These are phyloP conservation scores for Spatholobus suberectus DNA, from an alignment of 306 rosid species.

Conservation along the genomic window DNA sequence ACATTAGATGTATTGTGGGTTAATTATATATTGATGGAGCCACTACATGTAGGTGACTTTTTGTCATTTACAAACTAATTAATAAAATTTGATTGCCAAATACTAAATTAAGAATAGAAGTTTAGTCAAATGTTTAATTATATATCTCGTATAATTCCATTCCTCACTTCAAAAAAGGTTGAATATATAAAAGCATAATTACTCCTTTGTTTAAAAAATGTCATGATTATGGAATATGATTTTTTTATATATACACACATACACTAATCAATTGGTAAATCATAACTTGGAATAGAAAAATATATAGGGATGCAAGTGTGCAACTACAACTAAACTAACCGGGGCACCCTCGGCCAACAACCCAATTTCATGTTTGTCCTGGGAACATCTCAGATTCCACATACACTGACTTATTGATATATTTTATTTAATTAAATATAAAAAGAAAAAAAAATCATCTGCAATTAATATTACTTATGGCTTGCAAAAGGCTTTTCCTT, in stretches of 20 bases:
- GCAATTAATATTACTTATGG: conserved; percentile 19
- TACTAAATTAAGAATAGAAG: not conserved
- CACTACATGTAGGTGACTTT: not conserved
- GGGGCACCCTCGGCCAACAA: conserved; percentile 40
- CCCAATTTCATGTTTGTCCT: conserved; percentile 45
- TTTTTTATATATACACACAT: not conserved
- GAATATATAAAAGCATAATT: conserved; percentile 5
- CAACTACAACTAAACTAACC: conserved; percentile 36
- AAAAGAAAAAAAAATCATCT: not conserved
- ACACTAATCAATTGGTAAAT: conserved; percentile 5
- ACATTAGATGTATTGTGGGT: not conserved
- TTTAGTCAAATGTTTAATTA: not conserved
- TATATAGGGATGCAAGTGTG: conserved; percentile 13
- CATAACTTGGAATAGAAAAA: not conserved
- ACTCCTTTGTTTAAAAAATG: not conserved
- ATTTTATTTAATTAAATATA: conserved; percentile 3
- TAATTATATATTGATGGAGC: not conserved
- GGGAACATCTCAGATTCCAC: conserved; percentile 22
- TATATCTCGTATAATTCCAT: not conserved
- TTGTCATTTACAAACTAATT: not conserved
- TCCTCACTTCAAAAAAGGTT: not conserved
- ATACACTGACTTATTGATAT: conserved; percentile 38
- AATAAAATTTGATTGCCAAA: not conserved
- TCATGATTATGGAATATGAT: not conserved
- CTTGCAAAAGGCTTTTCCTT: conserved; percentile 34